Evolutionary conservation across 2,329 filamentous ascomycete species (phyloP).

Genomic region (Periconia digitata): DNA sequence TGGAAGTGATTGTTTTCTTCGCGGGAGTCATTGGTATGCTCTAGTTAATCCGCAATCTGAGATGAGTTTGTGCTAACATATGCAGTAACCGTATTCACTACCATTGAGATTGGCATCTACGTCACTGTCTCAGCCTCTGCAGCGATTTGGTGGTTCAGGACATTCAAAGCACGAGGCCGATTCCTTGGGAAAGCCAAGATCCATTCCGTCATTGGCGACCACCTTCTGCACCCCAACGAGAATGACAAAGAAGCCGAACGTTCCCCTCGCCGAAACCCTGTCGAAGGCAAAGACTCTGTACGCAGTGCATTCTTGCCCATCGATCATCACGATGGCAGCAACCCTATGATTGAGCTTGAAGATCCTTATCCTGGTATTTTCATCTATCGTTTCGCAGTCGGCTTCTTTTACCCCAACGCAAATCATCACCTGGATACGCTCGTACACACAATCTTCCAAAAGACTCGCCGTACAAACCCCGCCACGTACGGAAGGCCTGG

Average conservation of each 20-base stretch:
- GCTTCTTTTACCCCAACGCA: slow-evolving; percentile 95
- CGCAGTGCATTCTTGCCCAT: slow-evolving; percentile 87
- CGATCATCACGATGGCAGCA: slow-evolving; percentile 83
- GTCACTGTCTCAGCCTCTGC: slow-evolving; percentile 76
- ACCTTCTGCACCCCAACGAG: slow-evolving; percentile 56
- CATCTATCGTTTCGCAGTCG: slow-evolving; percentile 94
- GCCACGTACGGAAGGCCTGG: slow-evolving; percentile 58
- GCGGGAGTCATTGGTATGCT: slow-evolving; percentile 68
- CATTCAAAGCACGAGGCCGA: slow-evolving; percentile 77
- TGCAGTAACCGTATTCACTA: slow-evolving; percentile 76
- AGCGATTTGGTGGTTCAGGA: slow-evolving; percentile 77
- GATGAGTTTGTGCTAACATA: not conserved
- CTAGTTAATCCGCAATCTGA: not conserved
- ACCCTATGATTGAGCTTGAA: slow-evolving; percentile 76
- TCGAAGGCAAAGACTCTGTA: slow-evolving; percentile 47
- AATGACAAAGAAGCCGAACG: slow-evolving; percentile 22
- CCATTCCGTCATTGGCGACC: slow-evolving; percentile 82
- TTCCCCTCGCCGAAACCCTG: slow-evolving; percentile 18
- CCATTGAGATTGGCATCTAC: slow-evolving; percentile 92
- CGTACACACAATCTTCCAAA: slow-evolving; percentile 46
- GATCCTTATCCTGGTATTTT: slow-evolving; percentile 90
- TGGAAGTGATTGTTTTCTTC: slow-evolving; percentile 93
- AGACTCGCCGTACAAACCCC: slow-evolving; percentile 77
- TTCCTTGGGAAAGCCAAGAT: slow-evolving; percentile 86
- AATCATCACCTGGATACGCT: slow-evolving; percentile 81